These are phyloP conservation scores for Chlamydomonas eustigma DNA, from an alignment of 139 green algal genomes.

Conservation along the genomic window DNA sequence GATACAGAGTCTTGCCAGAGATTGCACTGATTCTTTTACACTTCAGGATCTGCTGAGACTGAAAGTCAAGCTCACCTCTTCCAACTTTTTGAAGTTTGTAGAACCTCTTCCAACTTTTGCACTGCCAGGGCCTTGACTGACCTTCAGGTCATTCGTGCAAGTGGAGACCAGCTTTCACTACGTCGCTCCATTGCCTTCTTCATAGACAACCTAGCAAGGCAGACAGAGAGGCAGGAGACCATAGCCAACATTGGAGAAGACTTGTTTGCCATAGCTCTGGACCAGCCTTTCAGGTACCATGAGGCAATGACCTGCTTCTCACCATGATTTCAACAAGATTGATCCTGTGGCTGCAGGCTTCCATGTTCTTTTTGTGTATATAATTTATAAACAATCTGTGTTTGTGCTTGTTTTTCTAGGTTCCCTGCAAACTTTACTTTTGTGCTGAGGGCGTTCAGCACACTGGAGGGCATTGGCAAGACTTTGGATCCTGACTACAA, in stretches of 20 bases:
- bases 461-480: constrained; percentile 62
- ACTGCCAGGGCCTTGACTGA: constrained; percentile 40
- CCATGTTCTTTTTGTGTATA: too few species aligned
- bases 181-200: constrained; percentile 72
- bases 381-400: too few species aligned
- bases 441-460: constrained; percentile 81
- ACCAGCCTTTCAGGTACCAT: constrained; percentile 83
- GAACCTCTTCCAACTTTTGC: not conserved
- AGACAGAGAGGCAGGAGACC: constrained; percentile 72
- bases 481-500: constrained; percentile 66
- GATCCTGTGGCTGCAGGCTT: too few species aligned
- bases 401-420: constrained; percentile 14
- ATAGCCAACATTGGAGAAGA: constrained; percentile 76
- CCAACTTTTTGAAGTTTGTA: too few species aligned
- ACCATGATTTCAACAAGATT: too few species aligned
- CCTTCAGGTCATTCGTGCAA: constrained; percentile 71
- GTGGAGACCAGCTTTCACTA: constrained; percentile 55
- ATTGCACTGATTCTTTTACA: too few species aligned
- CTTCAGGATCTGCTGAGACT: not conserved
- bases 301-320: too few species aligned
- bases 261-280: constrained; percentile 77
- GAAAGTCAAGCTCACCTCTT: not conserved
- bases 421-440: constrained; percentile 88
- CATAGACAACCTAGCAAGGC: constrained; percentile 46
- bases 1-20: too few species aligned